Base-by-base conservation (phyloP, 257 asterid genomes). In the Capsicum baccatum region DNA sequence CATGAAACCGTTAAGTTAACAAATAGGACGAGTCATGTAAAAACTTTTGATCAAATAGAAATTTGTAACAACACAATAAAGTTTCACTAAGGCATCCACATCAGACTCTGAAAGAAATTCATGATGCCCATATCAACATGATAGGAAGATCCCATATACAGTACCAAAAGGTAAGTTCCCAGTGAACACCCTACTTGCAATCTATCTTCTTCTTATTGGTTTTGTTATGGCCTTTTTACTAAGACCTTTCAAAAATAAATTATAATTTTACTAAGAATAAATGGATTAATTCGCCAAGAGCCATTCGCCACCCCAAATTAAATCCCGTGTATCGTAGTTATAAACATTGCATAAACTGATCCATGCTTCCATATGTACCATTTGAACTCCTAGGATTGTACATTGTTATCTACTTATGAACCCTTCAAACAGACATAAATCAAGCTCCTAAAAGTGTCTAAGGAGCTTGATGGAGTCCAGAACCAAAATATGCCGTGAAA, bases 1-100 rank as follows among this genome's bases (percentile, higher is more conserved):
- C 98, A 85, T 97, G 99, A 88, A 97, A 97, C 99, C 95, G 92
- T 83, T 37, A 82, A 88, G 86, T 69, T 70, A 90, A 85, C 83
- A 87, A 73, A 85, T 33, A 78, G 4, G 0, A 14, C 54, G 33
- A 54, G 26, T 78, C 62, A 76, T 50, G 47, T 13, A 54, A 54
- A 64, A 78, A 54, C 33, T 54, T 78, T 26, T 54, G 64, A 78
- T 26, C 64, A 11, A 54, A 52, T 14, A 54, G 50, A 52, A 78
- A 55, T 78, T 14, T 78, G 82, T 26, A 78, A 78, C 44, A 78
- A 78, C 44, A 33, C 64, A 54, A 15, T 9, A 26, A 33, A 78
- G 50, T 15, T 78, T 26, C 82, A 33, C 50, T 74, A 74, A n/a
- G 21, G 81, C 62, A 48, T 50, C 81, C 63, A 74, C 81, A 52